Percentiles rank a stretch among this genome's conserved stretches.
Conservation (phyloP, 2,329 filamentous ascomycete genomes). For the Annulohypoxylon truncatum region DNA sequence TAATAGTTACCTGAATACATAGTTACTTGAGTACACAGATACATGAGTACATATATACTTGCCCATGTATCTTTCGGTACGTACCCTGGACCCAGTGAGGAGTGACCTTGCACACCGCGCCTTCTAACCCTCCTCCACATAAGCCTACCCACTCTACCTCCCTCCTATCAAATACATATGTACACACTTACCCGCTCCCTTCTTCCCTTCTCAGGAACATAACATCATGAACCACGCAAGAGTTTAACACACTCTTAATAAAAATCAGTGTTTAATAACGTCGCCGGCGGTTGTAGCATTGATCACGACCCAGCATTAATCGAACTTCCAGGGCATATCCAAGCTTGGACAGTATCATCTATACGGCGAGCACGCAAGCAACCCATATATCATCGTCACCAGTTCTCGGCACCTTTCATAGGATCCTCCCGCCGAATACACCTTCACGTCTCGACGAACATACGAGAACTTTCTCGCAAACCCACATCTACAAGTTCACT, state of each 20-base stretch:
- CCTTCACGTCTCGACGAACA: constrained; percentile 20
- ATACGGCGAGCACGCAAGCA: constrained; percentile 28
- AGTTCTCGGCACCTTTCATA: constrained; percentile 20
- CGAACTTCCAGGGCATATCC: constrained; percentile 16
- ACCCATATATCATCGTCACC: constrained; percentile 29
- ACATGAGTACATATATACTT: constrained; percentile 32
- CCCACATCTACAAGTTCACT: constrained; percentile 25
- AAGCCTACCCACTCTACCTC: constrained; percentile 44
- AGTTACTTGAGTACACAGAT: constrained; percentile 16
- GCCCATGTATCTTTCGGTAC: constrained; percentile 29
- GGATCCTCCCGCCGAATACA: constrained; percentile 18
- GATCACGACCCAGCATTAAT: constrained; percentile 40
- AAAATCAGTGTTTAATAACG: constrained; percentile 34
- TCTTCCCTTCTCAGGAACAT: constrained; percentile 40
- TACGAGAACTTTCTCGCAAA: constrained; percentile 21
- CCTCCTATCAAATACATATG: constrained; percentile 51
- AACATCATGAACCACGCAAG: constrained; percentile 42
- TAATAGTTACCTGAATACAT: constrained; percentile 37
- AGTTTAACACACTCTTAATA: constrained; percentile 36
- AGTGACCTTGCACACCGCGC: constrained; percentile 47
- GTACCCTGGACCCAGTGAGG: constrained; percentile 33
- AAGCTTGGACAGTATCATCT: constrained; percentile 36
- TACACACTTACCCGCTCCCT: constrained; percentile 51
- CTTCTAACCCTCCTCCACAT: constrained; percentile 42
- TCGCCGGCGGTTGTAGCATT: constrained; percentile 38